These are phyloP conservation scores for Cantharellus cinnabarinus DNA, from an alignment of 768 basidiomycete genomes.

Conservation along the genomic window DNA sequence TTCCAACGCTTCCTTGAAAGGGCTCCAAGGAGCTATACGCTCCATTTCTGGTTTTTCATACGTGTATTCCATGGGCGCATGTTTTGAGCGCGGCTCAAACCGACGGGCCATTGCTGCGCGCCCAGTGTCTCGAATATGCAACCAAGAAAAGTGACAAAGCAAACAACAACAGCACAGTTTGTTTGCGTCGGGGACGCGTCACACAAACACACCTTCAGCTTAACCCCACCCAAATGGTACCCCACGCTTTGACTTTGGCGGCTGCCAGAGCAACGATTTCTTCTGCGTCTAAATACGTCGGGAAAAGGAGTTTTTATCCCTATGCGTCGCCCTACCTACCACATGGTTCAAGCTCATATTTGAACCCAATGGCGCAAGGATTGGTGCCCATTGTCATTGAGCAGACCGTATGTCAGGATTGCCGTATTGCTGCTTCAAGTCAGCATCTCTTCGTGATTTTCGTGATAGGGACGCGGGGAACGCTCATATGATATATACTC, in stretches of 20 bases:
- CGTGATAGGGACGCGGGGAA: slow-evolving; percentile 53
- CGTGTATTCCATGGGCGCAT: not conserved
- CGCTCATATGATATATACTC: slow-evolving; percentile 94
- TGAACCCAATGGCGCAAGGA: not conserved
- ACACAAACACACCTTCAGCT: too few relatives aligned
- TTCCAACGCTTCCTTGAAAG: not conserved
- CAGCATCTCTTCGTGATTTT: not conserved
- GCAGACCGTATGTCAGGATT: slow-evolving; percentile 42
- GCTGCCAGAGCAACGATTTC: too few relatives aligned
- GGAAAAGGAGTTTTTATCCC: too few relatives aligned
- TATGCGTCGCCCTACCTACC: too few relatives aligned
- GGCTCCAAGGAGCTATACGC: not conserved
- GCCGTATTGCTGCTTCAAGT: slow-evolving; percentile 7
- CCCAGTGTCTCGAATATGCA: not conserved
- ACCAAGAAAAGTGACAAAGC: not conserved
- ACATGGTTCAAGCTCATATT: not conserved
- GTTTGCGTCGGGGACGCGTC: not conserved
- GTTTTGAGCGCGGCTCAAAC: not conserved
- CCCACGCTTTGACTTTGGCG: not conserved
- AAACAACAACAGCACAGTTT: not conserved
- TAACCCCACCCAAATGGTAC: not conserved
- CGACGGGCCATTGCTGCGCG: not conserved
- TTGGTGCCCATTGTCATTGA: slow-evolving; percentile 88
- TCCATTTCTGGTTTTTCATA: not conserved
- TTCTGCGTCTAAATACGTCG: too few relatives aligned